phyloP scores from a whole-genome alignment of 257 asterid genomes.

The Galeopsis tetrahit region DNA sequence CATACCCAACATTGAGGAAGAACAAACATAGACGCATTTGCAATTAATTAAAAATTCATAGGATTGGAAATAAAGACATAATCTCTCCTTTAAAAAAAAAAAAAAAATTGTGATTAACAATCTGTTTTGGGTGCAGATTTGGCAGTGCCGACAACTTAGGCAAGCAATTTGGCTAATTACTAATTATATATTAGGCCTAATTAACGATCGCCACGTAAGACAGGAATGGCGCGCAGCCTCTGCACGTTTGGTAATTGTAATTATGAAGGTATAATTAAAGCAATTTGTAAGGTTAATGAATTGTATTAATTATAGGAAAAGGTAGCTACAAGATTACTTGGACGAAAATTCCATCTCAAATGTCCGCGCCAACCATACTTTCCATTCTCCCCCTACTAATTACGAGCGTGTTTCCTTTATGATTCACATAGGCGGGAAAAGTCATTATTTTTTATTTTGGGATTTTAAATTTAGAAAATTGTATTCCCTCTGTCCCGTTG shows the following conservation, averaged over 20 bases:
- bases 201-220: slow-evolving; percentile 18
- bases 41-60: background rate
- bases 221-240: slow-evolving; percentile 4
- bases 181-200: slow-evolving; percentile 4
- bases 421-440: no score
- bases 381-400: background rate
- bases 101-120: background rate
- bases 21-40: background rate
- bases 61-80: background rate
- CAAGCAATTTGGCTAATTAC: slow-evolving; percentile 11
- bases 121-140: background rate
- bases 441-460: no score
- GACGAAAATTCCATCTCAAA: slow-evolving; percentile 22
- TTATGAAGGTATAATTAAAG: slow-evolving; percentile 28
- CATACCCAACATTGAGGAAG: background rate
- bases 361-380: background rate
- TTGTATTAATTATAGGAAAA: slow-evolving; percentile 19
- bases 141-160: slow-evolving; percentile 25
- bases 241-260: slow-evolving; percentile 28
- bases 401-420: no score
- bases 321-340: slow-evolving; percentile 19
- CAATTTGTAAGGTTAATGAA: slow-evolving; percentile 11
- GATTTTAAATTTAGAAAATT: no score
- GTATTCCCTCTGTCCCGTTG: no score
- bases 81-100: background rate